These are phyloP conservation scores for Myrica gale DNA, from an alignment of 306 rosid genomes.

Conservation along the genomic window DNA sequence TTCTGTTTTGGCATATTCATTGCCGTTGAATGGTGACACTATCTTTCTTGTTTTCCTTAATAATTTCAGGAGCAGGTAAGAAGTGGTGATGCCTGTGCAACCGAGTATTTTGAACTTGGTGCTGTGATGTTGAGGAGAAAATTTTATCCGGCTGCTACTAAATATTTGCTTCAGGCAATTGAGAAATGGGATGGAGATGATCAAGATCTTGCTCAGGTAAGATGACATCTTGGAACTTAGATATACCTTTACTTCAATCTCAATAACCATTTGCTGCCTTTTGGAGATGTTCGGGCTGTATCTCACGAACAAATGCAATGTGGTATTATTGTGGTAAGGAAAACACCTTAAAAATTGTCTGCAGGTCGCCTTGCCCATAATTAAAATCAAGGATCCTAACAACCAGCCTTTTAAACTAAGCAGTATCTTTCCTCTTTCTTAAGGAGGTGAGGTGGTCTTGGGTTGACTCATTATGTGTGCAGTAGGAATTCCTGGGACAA, in stretches of 20 bases:
- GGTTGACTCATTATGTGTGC: conserved; percentile 4
- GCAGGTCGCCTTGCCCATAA: background rate
- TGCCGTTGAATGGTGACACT: conserved; percentile 11
- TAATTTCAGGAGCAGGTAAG: conserved; percentile 83
- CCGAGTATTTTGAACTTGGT: conserved; percentile 90
- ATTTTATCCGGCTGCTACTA: conserved; percentile 88
- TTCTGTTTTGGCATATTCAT: conserved; percentile 8
- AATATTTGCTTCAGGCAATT: conserved; percentile 83
- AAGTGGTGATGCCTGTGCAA: conserved; percentile 94
- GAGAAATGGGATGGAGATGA: conserved; percentile 96
- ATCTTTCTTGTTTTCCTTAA: background rate
- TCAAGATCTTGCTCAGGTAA: conserved; percentile 93
- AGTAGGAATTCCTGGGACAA: background rate
- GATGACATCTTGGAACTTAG: conserved; percentile 17
- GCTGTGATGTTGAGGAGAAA: conserved; percentile 98
- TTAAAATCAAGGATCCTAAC: background rate
- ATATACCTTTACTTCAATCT: background rate
- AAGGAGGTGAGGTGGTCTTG: background rate
- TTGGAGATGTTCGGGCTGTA: too few species aligned
- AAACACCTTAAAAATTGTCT: too few species aligned
- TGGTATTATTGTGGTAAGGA: background rate
- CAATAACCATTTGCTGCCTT: too few species aligned
- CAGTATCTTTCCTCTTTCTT: background rate
- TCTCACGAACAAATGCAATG: background rate
- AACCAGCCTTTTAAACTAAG: background rate